These are phyloP conservation scores for Castanea crenata DNA, from an alignment of 306 rosid genomes.

Conservation along the genomic window DNA sequence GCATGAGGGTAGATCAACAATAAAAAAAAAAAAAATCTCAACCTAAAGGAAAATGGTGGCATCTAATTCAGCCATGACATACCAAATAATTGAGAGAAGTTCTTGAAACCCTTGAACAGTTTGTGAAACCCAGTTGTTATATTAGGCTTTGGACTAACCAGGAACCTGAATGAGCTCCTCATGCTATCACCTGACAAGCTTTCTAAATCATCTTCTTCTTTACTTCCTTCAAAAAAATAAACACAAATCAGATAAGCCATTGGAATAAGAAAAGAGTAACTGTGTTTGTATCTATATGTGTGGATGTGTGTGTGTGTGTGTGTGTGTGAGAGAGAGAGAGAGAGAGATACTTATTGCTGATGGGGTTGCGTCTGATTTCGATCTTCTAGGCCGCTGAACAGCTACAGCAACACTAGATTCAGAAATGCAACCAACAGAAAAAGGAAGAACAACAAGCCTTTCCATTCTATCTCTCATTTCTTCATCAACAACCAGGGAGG, in stretches of 20 bases:
- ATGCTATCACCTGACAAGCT: conserved; percentile 43
- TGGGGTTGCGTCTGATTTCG: conserved; percentile 40
- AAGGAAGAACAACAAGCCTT: conserved; percentile 90
- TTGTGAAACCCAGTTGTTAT: conserved; percentile 55
- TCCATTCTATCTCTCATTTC: conserved; percentile 86
- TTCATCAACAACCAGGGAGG: conserved; percentile 1
- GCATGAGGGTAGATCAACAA: too few species aligned
- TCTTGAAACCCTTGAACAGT: conserved; percentile 85
- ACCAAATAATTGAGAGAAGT: conserved; percentile 83
- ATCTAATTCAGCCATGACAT: conserved; percentile 19
- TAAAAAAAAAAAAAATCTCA: too few species aligned
- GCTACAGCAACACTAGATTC: conserved; percentile 84
- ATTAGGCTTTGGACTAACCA: conserved; percentile 61
- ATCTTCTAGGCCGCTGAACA: conserved; percentile 54
- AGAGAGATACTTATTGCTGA: conserved; percentile 58
- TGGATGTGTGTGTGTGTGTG: not conserved
- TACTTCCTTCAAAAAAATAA: conserved; percentile 36
- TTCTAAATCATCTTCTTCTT: conserved; percentile 45
- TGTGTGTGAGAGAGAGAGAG: not conserved
- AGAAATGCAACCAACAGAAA: conserved; percentile 81
- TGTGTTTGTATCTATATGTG: conserved; percentile 9
- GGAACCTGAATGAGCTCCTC: conserved; percentile 54
- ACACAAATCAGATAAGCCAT: not conserved
- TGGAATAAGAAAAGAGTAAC: conserved; percentile 12
- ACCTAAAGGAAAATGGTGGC: not conserved